phyloP scores from a whole-genome alignment of 169 alveolate genomes.

The Plasmodium ovale region DNA sequence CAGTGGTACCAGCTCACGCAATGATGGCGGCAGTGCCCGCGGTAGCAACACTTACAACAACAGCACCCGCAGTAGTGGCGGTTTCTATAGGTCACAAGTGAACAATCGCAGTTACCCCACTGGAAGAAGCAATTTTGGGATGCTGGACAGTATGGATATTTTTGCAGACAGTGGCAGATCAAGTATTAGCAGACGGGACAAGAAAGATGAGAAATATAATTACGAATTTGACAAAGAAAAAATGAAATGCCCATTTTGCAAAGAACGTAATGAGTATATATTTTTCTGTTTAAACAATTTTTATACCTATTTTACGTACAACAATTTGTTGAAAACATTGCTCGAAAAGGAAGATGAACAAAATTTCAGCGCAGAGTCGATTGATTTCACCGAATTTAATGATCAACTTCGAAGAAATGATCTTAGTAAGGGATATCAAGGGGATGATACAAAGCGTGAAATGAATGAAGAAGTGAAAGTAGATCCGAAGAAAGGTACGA shows the following conservation, averaged over 20 bases:
- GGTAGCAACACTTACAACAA: background rate
- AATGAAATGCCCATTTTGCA: constrained; percentile 76
- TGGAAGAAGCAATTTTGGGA: background rate
- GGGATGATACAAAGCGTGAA: background rate
- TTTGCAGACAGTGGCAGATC: constrained; percentile 1
- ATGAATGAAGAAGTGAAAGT: background rate
- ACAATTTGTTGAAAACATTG: constrained; percentile 53
- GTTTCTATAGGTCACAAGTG: background rate
- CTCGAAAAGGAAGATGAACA: constrained; percentile 11
- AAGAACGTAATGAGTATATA: constrained; percentile 74
- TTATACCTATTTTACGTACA: constrained; percentile 72
- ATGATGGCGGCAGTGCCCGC: background rate
- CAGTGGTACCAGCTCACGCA: background rate
- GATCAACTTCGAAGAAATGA: background rate
- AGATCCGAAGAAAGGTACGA: background rate
- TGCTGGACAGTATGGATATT: background rate
- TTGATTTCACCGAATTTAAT: background rate
- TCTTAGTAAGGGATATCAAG: background rate
- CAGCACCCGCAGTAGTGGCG: background rate
- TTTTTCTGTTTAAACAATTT: constrained; percentile 74
- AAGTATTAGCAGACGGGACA: constrained; percentile 7
- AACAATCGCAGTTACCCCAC: background rate
- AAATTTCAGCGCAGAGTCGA: background rate
- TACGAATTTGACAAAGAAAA: constrained; percentile 42
- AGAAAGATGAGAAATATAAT: constrained; percentile 49